Evolutionary conservation across 2,329 filamentous ascomycete species (phyloP).

Genomic region (Fusarium verticillioides): DNA sequence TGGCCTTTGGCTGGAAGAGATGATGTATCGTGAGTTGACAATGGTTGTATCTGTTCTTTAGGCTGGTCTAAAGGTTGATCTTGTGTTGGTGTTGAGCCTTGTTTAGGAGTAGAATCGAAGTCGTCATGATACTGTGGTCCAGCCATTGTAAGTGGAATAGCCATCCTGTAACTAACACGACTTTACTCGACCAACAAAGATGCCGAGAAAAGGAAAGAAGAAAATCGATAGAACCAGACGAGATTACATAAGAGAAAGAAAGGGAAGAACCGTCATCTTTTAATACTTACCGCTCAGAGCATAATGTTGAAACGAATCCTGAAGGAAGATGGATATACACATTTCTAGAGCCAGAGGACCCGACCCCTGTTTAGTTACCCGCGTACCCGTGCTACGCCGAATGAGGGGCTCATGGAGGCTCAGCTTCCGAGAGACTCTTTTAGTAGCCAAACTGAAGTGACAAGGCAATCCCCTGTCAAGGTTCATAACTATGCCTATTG

Average conservation of each 20-base stretch:
- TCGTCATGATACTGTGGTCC: background rate
- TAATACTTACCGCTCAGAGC: background rate
- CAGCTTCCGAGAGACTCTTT: constrained; percentile 7
- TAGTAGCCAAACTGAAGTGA: background rate
- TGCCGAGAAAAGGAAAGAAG: background rate
- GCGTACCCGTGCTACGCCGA: background rate
- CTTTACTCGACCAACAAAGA: background rate
- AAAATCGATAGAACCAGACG: background rate
- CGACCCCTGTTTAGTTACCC: constrained; percentile 2
- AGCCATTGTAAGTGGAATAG: constrained; percentile 1
- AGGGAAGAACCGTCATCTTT: background rate
- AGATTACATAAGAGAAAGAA: background rate
- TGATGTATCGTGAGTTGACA: background rate
- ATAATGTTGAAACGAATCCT: constrained; percentile 2
- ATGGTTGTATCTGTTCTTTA: background rate
- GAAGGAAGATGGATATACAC: background rate
- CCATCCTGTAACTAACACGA: background rate
- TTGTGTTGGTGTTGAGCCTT: background rate
- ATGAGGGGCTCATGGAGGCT: constrained; percentile 15
- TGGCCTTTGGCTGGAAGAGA: background rate
- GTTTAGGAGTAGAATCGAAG: background rate
- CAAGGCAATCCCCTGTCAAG: background rate
- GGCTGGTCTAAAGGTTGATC: background rate
- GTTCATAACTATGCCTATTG: background rate
- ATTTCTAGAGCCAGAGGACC: constrained; percentile 2